These are phyloP conservation scores for Deuterostichococcus epilithicus DNA, from an alignment of 139 green algal species.

Conservation along the genomic window DNA sequence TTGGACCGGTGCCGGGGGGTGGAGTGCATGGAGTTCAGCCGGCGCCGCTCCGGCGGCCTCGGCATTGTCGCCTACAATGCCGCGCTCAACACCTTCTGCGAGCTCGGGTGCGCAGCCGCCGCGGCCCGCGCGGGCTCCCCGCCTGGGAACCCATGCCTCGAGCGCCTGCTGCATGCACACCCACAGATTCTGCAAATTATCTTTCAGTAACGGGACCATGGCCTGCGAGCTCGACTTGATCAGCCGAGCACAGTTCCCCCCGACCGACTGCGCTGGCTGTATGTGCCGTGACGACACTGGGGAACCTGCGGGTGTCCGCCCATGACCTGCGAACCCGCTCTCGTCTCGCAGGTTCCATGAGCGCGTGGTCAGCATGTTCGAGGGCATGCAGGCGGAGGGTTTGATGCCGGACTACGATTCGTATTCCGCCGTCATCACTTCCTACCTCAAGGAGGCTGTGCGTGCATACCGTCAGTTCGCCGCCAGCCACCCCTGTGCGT, in stretches of 20 bases:
- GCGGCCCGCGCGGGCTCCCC: too few species aligned
- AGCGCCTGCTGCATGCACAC: background rate
- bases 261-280: background rate
- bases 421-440: constrained; percentile 12
- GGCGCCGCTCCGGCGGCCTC: background rate
- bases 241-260: background rate
- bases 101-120: constrained; percentile 18
- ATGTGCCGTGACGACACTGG: background rate
- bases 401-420: constrained; percentile 2
- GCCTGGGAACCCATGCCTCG: background rate
- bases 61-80: constrained; percentile 20
- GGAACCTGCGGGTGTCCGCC: too few species aligned
- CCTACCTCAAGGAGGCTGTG: constrained; percentile 15
- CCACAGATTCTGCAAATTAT: background rate
- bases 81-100: constrained; percentile 12
- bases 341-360: constrained; percentile 11
- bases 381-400: background rate
- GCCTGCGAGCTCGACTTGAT: background rate
- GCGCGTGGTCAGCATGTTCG: constrained; percentile 8
- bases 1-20: background rate
- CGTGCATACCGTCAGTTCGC: constrained; percentile 5
- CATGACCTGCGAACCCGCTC: background rate
- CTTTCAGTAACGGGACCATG: too few species aligned
- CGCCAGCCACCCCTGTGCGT: constrained; percentile 9
- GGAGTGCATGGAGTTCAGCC: background rate